Base-by-base conservation (phyloP, 1,139 yeast genomes). In the Scheffersomyces segobiensis region DNA sequence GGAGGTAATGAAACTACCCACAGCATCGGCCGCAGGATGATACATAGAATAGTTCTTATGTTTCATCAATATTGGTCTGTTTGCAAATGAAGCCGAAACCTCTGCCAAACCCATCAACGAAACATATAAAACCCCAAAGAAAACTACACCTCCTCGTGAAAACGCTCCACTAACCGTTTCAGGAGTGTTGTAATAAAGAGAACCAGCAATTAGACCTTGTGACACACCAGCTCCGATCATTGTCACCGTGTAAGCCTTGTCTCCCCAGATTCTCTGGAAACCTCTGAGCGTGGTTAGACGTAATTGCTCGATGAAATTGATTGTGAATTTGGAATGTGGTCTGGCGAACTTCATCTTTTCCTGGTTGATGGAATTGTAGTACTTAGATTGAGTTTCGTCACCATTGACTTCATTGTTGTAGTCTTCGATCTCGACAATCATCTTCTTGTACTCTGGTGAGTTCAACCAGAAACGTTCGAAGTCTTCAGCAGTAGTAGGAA, bases 11-110 rank as follows among this genome's bases (percentile, higher is more conserved):
- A 80, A 72, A 54, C 77, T 72, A 8, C 86, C 82, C 19, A 86
- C 62, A 2, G 86, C 81, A 65, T 85, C 87, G n/a, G 88, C 85
- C 21, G 87, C 79, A 8, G 87, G 86, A 66, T 83, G 88, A 62
- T 81, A 85, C 64, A 86, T 71, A 1, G 86, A 77, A 62, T 85
- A 86, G 24, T 82, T 80, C 60, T 79, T 81, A 62, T 86, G 90
- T 64, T 86, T 86, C 70, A 79, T 77, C 58, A 85, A 67, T 57
- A 86, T 83, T 51, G 85, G 84, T 67, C 87, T 78, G 56, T 78
- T 79, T 12, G 74, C 76, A 62, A 84, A 85, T n/a, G 80, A 67
- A 20, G 74, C 71, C 21, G 85, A 71, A 53, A 86, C 77, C 64
- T 84, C 86, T 19, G 88, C 87, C 57, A 86, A 67, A 53, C 86